These are phyloP conservation scores for Pseudocercospora cruenta DNA, from an alignment of 2,329 filamentous ascomycete species.

Conservation along the genomic window DNA sequence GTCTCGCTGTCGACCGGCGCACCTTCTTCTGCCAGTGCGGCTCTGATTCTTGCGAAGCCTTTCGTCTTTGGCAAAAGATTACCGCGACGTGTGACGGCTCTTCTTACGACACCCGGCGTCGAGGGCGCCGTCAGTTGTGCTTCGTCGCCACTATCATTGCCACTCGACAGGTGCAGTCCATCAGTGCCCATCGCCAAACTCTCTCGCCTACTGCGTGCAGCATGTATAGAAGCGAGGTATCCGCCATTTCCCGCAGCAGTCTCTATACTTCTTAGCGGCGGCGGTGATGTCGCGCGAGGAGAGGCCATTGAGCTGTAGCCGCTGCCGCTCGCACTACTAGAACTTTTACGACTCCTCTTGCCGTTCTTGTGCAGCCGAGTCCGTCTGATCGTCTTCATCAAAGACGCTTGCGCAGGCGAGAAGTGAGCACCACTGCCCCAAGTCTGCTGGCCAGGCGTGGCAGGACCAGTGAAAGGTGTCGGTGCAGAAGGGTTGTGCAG, in stretches of 20 bases:
- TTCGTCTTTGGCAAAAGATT: slow-evolving; percentile 96
- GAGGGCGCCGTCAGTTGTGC: slow-evolving; percentile 51
- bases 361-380: slow-evolving; percentile 57
- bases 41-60: slow-evolving; percentile 89
- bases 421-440: slow-evolving; percentile 36
- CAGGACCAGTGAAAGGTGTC: slow-evolving; percentile 45
- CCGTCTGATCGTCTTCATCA: slow-evolving; percentile 80
- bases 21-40: slow-evolving; percentile 84
- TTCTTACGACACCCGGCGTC: slow-evolving; percentile 75
- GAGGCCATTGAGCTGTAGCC: slow-evolving; percentile 70
- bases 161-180: slow-evolving; percentile 77
- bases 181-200: slow-evolving; percentile 90
- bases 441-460: slow-evolving; percentile 51
- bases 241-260: slow-evolving; percentile 48
- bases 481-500: slow-evolving; percentile 53
- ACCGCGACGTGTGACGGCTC: slow-evolving; percentile 81
- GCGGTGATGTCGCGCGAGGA: slow-evolving; percentile 76
- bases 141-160: slow-evolving; percentile 79
- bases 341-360: slow-evolving; percentile 64
- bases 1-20: slow-evolving; percentile 87
- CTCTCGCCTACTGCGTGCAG: slow-evolving; percentile 67
- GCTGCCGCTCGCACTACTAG: slow-evolving; percentile 65
- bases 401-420: slow-evolving; percentile 41
- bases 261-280: slow-evolving; percentile 61
- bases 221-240: slow-evolving; percentile 36